Conservation (phyloP, 805 yeast genomes). For the Starmerella powellii region DNA sequence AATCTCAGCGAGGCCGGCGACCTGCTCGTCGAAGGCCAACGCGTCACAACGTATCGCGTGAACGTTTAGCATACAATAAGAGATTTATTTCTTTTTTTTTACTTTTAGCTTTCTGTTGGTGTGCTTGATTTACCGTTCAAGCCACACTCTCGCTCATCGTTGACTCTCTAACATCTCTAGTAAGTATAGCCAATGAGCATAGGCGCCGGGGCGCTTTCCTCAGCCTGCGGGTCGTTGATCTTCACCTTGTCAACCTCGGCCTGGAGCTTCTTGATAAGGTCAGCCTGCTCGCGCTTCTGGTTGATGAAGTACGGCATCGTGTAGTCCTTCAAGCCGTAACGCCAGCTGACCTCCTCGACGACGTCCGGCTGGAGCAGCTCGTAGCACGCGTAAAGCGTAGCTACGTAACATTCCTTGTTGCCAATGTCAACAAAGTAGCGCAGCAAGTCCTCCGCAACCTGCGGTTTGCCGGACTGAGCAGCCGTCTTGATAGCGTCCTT, state of each 20-base stretch:
- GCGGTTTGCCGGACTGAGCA: slow-evolving; percentile 60
- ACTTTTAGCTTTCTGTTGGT: slow-evolving; percentile 1
- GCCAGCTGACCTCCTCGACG: slow-evolving; percentile 84
- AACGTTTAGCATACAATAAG: background rate
- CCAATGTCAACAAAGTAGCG: slow-evolving; percentile 93
- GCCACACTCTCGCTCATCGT: too few relatives aligned
- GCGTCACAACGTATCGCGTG: background rate
- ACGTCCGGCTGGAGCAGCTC: slow-evolving; percentile 67
- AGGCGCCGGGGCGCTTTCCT: slow-evolving; percentile 49
- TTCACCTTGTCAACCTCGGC: slow-evolving; percentile 62
- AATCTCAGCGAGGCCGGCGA: slow-evolving; percentile 1
- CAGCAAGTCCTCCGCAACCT: slow-evolving; percentile 78
- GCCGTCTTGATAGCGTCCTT: slow-evolving; percentile 88
- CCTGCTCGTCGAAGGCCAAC: slow-evolving; percentile 3
- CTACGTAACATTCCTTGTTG: slow-evolving; percentile 88
- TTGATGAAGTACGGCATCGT: slow-evolving; percentile 88
- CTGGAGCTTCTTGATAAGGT: slow-evolving; percentile 49
- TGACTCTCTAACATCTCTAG: too few relatives aligned
- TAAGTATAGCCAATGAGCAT: slow-evolving; percentile 44
- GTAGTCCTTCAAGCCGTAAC: slow-evolving; percentile 69
- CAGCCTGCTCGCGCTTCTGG: slow-evolving; percentile 64
- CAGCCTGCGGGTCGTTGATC: slow-evolving; percentile 35
- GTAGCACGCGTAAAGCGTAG: slow-evolving; percentile 76
- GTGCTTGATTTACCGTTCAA: too few relatives aligned
- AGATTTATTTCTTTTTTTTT: background rate